A percentile compares a stretch with the other conserved stretches of the same genome.
Conservation (phyloP, 768 basidiomycete species). For the Porphyrellus cyaneotinctus region DNA sequence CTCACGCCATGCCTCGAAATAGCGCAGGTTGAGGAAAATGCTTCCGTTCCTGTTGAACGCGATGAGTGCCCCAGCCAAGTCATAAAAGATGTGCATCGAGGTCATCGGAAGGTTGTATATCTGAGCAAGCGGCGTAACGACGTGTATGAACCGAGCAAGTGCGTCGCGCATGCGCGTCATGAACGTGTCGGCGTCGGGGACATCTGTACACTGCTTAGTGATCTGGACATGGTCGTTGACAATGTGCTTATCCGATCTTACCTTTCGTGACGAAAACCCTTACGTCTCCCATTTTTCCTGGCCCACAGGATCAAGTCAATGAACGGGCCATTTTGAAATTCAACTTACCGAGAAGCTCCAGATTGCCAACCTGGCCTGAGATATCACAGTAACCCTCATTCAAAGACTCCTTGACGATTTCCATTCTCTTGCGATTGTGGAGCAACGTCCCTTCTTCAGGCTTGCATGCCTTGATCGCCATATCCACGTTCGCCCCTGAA, state of each 20-base stretch:
- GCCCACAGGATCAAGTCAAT: no score
- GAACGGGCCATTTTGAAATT: background rate
- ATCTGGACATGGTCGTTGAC: background rate
- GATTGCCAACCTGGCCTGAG: slow-evolving; percentile 57
- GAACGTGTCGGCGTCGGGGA: slow-evolving; percentile 47
- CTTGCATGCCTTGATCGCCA: slow-evolving; percentile 69
- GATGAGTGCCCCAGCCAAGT: slow-evolving; percentile 42
- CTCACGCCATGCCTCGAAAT: slow-evolving; percentile 1
- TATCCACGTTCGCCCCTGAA: slow-evolving; percentile 57
- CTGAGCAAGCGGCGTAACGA: slow-evolving; percentile 60
- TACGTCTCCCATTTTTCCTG: slow-evolving; percentile 58
- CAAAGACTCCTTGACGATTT: slow-evolving; percentile 66
- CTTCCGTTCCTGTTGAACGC: background rate
- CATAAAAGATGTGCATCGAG: slow-evolving; percentile 85
- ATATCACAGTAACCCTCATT: slow-evolving; percentile 82
- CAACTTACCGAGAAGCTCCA: slow-evolving; percentile 61
- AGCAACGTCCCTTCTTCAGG: slow-evolving; percentile 61
- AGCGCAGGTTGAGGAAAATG: background rate
- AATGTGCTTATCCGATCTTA: slow-evolving; percentile 21
- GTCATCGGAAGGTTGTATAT: slow-evolving; percentile 72
- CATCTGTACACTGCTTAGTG: slow-evolving; percentile 41
- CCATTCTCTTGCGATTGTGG: slow-evolving; percentile 64
- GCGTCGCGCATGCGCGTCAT: slow-evolving; percentile 51
- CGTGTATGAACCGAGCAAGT: slow-evolving; percentile 67
- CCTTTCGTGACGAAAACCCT: slow-evolving; percentile 65